Evolutionary conservation across 306 rosid genomes (phyloP).

Genomic region (Ormosia semicastrata): DNA sequence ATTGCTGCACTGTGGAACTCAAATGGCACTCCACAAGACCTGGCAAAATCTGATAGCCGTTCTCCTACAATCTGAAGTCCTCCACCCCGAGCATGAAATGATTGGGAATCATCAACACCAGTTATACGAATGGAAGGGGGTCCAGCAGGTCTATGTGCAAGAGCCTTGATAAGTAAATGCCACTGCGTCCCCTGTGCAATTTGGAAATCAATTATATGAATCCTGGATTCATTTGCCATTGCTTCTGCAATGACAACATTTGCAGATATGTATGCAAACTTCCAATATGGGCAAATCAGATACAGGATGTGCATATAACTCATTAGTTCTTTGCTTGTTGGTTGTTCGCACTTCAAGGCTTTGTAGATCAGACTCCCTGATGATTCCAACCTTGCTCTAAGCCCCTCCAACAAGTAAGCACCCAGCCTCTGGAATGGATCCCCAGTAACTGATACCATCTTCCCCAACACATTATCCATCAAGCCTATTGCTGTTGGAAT

Average conservation of each 20-base stretch:
- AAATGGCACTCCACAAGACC: conserved; percentile 52
- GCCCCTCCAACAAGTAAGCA: conserved; percentile 94
- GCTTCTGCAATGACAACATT: conserved; percentile 69
- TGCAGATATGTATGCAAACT: conserved; percentile 71
- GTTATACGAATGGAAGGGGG: conserved; percentile 67
- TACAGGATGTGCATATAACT: conserved; percentile 73
- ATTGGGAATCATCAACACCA: conserved; percentile 84
- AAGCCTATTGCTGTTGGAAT: conserved; percentile 43
- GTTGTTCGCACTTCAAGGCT: conserved; percentile 72
- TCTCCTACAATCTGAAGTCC: conserved; percentile 71
- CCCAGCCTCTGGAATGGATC: conserved; percentile 79
- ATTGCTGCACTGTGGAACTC: conserved; percentile 73
- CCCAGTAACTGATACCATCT: conserved; percentile 79
- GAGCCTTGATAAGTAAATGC: conserved; percentile 54
- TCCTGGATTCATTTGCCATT: conserved; percentile 56
- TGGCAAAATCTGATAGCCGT: conserved; percentile 46
- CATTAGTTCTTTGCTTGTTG: conserved; percentile 74
- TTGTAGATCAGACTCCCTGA: conserved; percentile 82
- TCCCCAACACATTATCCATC: conserved; percentile 63
- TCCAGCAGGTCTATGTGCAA: conserved; percentile 63
- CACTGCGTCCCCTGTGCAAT: conserved; percentile 90
- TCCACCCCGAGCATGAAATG: conserved; percentile 85
- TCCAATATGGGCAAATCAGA: conserved; percentile 76
- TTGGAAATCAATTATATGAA: conserved; percentile 92
- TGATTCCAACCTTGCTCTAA: conserved; percentile 76